Evolutionary conservation across 177 flowering plant species (phyloP), one percentile per base, ranked within the genome.

Genomic region (Telopea speciosissima): DNA sequence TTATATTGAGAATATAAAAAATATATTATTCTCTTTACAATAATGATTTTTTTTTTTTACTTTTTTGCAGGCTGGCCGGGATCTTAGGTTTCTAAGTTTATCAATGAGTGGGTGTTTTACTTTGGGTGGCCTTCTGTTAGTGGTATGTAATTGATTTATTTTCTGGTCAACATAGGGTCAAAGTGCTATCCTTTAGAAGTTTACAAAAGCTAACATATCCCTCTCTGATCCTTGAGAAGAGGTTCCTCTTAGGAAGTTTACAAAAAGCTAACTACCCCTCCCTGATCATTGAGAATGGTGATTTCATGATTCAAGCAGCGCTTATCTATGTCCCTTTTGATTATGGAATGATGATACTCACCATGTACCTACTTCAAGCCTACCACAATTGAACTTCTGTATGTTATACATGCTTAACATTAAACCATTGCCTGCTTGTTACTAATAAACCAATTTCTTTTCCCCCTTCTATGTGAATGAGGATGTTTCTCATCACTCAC

Each of bases 21-120:
- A 5, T 36, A 36, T 36, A 36, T 36, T 36, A 6, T 36, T 36
- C 40, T 36, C 8, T 36, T 36, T 5, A 36, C 40, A 36, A 36
- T 36, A 36, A 36, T 36, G 6, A 36, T 36, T 2, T 26, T 16
- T n/a, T 2, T 69, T 40, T 74, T 68, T 64, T n/a, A n/a, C n/a
- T 7, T 65, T 70, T 72, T 23, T 81, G 77, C 86, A 94, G 98
- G 98, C 99, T 70, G 97, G 93, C 68, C 80, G 93, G 68, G 97
- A 95, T 75, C 90, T 95, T 40, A 87, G 76, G 74, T 92, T 88
- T 71, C 72, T 92, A 10, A 92, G 98, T 78, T 60, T 84, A 58
- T 87, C 97, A 45, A 90, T 90, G 97, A 85, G 71, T 31, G 85
- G 83, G 63, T 89, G 97, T 81, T 85, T 90, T 78, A 45, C 78